phyloP scores from a whole-genome alignment of 2,329 filamentous ascomycete genomes.

The Alternaria sp. region DNA sequence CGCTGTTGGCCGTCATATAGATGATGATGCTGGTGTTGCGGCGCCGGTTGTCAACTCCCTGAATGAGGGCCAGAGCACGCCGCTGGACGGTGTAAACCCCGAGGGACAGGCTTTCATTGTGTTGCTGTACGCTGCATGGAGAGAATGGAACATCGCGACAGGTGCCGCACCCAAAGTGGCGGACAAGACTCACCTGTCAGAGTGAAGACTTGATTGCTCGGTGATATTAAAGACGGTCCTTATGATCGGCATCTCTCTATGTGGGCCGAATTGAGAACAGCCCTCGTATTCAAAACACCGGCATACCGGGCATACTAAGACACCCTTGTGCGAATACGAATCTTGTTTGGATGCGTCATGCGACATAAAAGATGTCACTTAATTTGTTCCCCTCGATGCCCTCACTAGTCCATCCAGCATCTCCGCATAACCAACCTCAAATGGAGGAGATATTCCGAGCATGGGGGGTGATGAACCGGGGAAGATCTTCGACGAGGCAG shows the following conservation, averaged over 20 bases:
- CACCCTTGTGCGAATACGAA: background rate
- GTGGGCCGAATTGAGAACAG: background rate
- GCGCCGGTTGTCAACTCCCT: slow-evolving; percentile 56
- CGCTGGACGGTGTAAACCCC: slow-evolving; percentile 44
- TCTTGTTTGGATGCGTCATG: background rate
- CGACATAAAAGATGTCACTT: background rate
- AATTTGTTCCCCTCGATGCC: background rate
- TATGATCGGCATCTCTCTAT: background rate
- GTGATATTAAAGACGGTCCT: background rate
- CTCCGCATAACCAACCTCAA: slow-evolving; percentile 37
- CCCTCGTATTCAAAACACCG: background rate
- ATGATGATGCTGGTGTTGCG: slow-evolving; percentile 50
- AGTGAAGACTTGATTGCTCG: background rate
- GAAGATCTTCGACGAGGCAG: slow-evolving; percentile 69
- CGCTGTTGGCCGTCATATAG: slow-evolving; percentile 49
- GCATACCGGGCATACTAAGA: background rate
- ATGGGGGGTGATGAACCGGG: slow-evolving; percentile 71
- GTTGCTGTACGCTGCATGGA: slow-evolving; percentile 54
- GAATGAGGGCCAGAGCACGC: slow-evolving; percentile 46
- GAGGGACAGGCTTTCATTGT: slow-evolving; percentile 58
- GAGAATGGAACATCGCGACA: slow-evolving; percentile 46
- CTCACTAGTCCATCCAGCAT: background rate
- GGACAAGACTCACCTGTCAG: background rate
- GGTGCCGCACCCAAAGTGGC: background rate
- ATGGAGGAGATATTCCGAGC: slow-evolving; percentile 62